Evolutionary conservation across 2,329 filamentous ascomycete genomes (phyloP), one percentile per base, ranked within the genome.

Genomic region (Cytospora paraplurivora): DNA sequence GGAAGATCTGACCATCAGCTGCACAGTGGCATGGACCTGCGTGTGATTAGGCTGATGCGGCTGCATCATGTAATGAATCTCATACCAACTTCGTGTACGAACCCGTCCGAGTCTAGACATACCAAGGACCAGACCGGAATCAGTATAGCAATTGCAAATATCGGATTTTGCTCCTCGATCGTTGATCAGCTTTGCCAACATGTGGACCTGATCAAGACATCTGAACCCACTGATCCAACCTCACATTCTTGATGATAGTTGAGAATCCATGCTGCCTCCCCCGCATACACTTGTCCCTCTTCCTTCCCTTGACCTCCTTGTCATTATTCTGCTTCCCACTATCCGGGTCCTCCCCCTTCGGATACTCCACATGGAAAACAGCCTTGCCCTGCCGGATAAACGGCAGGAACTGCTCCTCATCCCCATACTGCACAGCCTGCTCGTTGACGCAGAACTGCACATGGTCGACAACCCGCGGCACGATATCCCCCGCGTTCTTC

Each of bases 291-390:
- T 67, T 62, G 59, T 67, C 65, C 66, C 66, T 68, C 66, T 64
- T 67, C 56, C 81, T 83, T 80, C 61, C 64, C 8, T 27, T 58
- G 19, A 66, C 64, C 4, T 73, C 80, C 75, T 79, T 78, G 69
- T 74, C 35, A 15, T 66, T 53, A 44, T 66, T 66, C 3, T 66
- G 61, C 53, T n/a, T 66, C 7, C 64, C 21, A 2, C 35, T 61
- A n/a, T 66, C 64, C 15, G 64, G 56, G 15, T 66, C 64, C 54
- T 66, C 64, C 4, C 76, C 78, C 65, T 81, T 78, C 7, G 82
- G 82, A 70, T 87, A 87, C 72, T 87, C 85, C 63, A 87, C 84
- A 68, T 86, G 81, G 67, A 87, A 87, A 13, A 87, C 84, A 0
- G 85, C 83, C 69, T 87, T 86, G 12, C 76, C 76, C 2, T 77